These are phyloP conservation scores for Eucalyptus sideroxylon DNA, from an alignment of 345 rosid genomes.

Conservation along the genomic window DNA sequence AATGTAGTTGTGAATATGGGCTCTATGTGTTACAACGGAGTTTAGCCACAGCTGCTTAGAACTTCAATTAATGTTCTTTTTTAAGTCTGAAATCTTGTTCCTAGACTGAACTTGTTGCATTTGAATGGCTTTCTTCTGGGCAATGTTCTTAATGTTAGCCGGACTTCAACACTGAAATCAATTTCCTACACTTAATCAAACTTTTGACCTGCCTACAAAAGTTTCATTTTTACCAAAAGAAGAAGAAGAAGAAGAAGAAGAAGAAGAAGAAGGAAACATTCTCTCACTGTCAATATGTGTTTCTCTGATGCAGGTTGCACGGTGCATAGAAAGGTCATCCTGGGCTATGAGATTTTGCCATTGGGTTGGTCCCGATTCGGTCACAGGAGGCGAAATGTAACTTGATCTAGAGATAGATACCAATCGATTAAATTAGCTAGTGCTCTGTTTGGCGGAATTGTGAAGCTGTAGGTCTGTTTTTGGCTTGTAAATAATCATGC, in stretches of 20 bases:
- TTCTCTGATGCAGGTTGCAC: background rate
- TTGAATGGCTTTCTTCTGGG: background rate
- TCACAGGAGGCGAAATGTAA: background rate
- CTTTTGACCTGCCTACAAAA: background rate
- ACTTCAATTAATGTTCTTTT: background rate
- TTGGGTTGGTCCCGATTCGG: background rate
- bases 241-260: background rate
- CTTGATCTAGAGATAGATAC: background rate
- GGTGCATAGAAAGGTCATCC: background rate
- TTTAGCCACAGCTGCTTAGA: background rate
- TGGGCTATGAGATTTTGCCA: background rate
- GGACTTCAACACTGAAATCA: background rate
- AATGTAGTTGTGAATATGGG: background rate
- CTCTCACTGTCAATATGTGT: background rate
- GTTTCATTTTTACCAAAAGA: background rate
- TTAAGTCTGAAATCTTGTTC: background rate
- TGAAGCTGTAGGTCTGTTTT: background rate
- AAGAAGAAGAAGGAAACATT: background rate
- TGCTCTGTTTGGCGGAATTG: background rate
- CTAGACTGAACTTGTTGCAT: background rate
- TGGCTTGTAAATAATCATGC: background rate
- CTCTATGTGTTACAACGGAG: background rate
- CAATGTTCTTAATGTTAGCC: background rate
- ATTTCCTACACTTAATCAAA: background rate
- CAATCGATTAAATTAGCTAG: background rate